phyloP scores from a whole-genome alignment of 768 basidiomycete genomes.

The Artomyces pyxidatus region DNA sequence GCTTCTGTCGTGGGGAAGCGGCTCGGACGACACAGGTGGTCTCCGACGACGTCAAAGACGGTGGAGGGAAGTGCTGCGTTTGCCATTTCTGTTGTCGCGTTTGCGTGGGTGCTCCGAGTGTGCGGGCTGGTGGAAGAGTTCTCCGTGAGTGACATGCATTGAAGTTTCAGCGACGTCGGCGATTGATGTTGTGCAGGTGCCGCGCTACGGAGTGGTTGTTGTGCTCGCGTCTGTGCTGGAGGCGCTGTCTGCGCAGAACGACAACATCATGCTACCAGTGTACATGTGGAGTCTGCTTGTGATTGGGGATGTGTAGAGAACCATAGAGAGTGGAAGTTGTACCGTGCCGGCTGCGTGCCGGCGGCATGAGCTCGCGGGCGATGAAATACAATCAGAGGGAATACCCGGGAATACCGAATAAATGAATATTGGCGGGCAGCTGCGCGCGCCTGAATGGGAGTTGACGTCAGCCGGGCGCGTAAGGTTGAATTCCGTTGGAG shows the following conservation, averaged over 20 bases:
- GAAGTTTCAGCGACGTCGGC: not conserved
- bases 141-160: constrained; percentile 48
- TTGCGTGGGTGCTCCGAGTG: constrained; percentile 63
- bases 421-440: too few species aligned
- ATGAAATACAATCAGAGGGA: not conserved
- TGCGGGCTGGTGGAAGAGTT: constrained; percentile 65
- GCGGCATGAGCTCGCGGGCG: not conserved
- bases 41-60: constrained; percentile 76
- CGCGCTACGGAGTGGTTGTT: constrained; percentile 57
- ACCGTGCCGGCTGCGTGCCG: not conserved
- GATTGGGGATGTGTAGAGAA: constrained; percentile 23
- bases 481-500: too few species aligned
- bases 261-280: constrained; percentile 93
- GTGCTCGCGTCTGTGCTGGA: constrained; percentile 70
- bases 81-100: constrained; percentile 55
- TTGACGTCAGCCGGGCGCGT: not conserved
- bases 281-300: constrained; percentile 90
- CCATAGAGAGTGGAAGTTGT: not conserved
- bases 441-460: too few species aligned
- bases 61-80: constrained; percentile 88
- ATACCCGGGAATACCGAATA: not conserved
- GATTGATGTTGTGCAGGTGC: constrained; percentile 42
- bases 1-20: constrained; percentile 90
- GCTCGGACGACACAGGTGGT: constrained; percentile 78
- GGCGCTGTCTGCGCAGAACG: constrained; percentile 91